Base-by-base conservation (phyloP, 2,329 filamentous ascomycete species). In the Cercospora brassicicola region DNA sequence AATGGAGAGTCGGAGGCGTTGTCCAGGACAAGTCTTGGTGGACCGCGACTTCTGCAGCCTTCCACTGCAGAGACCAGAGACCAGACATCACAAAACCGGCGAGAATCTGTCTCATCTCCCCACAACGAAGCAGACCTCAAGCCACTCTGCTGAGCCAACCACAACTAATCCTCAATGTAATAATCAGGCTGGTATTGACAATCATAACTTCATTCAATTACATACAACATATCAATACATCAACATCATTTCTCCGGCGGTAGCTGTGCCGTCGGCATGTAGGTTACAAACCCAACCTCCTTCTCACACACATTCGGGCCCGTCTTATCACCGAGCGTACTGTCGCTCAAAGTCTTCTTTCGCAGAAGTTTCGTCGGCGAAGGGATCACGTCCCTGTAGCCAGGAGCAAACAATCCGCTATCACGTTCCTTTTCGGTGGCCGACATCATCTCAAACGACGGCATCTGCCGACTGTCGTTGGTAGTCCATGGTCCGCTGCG, bases 191-290 rank as follows among this genome's bases (percentile, higher is more conserved):
- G 13, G 2, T 2, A 7, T 39, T 15, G 33, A n/a, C 0, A 0
- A 26, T 53, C 20, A 53, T 23, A 53, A 53, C 48, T 33, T 57
- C 55, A 59, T 59, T 59, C 15, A n/a, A 59, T 20, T 23, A 59
- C 30, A 59, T 20, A 9, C 28, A 36, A 18, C 8, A 36, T 59
- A 33, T 63, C 28, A 6, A 18, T 4, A 36, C 31, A 33, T 56
- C 28, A 39, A 20, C 10, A 26, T 63, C 45, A 63, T 53, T 28
- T 51, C 28, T 55, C 61, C 45, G 61, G 45, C 15, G 61, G 45
- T n/a, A 63, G 30, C 20, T 33, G 30, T 55, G 61, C 61, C 42
- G 61, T 63, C 28, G 61, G 61, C 61, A 63, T 63, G 28, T 63
- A 63, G 18, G 26, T 63, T 9, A 56, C 48, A 13, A 39, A 39